Conservation (phyloP, 371 early-diverging fungal species). For the Rhizopus delemar region DNA sequence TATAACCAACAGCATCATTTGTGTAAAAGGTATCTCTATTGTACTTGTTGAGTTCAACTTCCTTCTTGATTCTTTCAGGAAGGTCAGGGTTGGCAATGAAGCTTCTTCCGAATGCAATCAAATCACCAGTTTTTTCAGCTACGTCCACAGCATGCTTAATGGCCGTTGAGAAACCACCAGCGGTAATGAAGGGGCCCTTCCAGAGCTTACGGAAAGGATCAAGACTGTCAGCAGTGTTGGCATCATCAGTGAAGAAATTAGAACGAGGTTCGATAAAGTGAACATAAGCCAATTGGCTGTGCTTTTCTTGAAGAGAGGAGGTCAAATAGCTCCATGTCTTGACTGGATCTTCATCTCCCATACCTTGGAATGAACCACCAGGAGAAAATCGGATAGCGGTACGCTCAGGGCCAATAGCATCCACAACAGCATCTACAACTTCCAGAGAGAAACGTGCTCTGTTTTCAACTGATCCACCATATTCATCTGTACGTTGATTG, state of each 20-base stretch:
- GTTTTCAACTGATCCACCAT: too few relatives aligned
- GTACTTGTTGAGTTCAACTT: slow-evolving; percentile 19
- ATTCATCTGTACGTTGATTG: too few relatives aligned
- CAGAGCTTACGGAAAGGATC: slow-evolving; percentile 11
- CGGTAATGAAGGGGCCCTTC: slow-evolving; percentile 13
- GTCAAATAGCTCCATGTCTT: too few relatives aligned
- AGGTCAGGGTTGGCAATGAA: slow-evolving; percentile 38
- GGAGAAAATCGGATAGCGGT: too few relatives aligned
- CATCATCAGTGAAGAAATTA: neutral
- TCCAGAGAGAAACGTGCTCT: too few relatives aligned
- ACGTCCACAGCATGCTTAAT: slow-evolving; percentile 8
- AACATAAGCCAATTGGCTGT: too few relatives aligned
- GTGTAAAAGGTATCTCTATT: slow-evolving; percentile 26
- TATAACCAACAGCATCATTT: slow-evolving; percentile 23
- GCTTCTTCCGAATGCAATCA: slow-evolving; percentile 30
- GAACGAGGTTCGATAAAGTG: too few relatives aligned
- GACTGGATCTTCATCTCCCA: too few relatives aligned
- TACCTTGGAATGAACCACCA: too few relatives aligned
- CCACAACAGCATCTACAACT: too few relatives aligned
- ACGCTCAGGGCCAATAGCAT: too few relatives aligned
- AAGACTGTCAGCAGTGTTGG: slow-evolving; percentile 17
- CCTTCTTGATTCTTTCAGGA: slow-evolving; percentile 16
- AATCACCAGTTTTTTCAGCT: slow-evolving; percentile 17
- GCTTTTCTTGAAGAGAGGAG: too few relatives aligned
- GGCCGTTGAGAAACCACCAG: slow-evolving; percentile 20